Conservation (phyloP, 352 stramenopile species). For the Pythium myriotylum region DNA sequence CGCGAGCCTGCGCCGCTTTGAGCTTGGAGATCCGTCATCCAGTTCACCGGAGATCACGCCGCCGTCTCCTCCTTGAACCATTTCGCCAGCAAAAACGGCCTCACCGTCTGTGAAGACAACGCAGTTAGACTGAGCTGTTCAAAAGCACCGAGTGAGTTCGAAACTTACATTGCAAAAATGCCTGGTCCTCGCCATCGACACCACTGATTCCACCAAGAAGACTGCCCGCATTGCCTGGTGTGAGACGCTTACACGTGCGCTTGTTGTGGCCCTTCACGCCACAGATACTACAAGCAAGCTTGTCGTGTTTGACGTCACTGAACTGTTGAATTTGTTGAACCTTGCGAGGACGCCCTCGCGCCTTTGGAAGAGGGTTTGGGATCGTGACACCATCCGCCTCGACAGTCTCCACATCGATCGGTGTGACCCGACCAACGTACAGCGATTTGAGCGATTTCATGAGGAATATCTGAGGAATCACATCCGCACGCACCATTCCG, state of each 20-base stretch:
- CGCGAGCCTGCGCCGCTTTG: constrained; percentile 24
- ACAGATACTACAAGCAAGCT: constrained; percentile 78
- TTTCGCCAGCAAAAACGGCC: constrained; percentile 22
- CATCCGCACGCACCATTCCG: constrained; percentile 62
- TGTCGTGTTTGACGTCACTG: constrained; percentile 65
- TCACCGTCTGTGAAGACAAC: constrained; percentile 21
- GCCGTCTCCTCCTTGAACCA: constrained; percentile 10
- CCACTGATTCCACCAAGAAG: constrained; percentile 17
- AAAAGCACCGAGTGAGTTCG: not conserved
- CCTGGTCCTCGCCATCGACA: constrained; percentile 24
- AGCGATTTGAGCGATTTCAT: constrained; percentile 79
- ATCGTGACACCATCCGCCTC: constrained; percentile 57
- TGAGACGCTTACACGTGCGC: constrained; percentile 71
- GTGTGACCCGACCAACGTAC: constrained; percentile 70
- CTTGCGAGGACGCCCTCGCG: constrained; percentile 68
- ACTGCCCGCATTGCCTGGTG: constrained; percentile 8
- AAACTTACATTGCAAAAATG: constrained; percentile 23
- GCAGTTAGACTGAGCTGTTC: not conserved
- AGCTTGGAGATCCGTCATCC: constrained; percentile 16
- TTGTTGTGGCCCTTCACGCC: constrained; percentile 87
- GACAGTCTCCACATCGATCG: constrained; percentile 81
- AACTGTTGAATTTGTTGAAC: constrained; percentile 84
- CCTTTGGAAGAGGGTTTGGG: constrained; percentile 57
- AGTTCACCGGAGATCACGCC: not conserved
- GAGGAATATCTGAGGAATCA: constrained; percentile 81